Percentiles rank a stretch among this genome's conserved stretches.
Conservation (phyloP, 177 flowering plant genomes). For the Telopea speciosissima region DNA sequence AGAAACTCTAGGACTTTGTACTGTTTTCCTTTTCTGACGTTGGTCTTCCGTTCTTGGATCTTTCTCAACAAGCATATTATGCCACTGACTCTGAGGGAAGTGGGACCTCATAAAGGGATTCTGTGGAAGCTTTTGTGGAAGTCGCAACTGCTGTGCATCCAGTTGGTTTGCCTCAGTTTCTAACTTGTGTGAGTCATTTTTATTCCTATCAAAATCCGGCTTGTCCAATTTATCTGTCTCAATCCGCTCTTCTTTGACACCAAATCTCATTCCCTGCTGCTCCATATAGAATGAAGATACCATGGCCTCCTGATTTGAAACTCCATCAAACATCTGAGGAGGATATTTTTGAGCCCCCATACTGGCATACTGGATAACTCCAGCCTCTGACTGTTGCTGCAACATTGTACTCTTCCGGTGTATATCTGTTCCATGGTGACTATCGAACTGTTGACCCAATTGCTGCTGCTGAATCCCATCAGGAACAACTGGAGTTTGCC, state of each 20-base stretch:
- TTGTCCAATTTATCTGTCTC: conserved; percentile 56
- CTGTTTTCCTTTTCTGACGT: conserved; percentile 61
- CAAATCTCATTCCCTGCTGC: conserved; percentile 45
- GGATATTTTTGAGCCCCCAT: conserved; percentile 47
- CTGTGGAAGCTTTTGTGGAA: conserved; percentile 48
- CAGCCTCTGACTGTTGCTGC: conserved; percentile 51
- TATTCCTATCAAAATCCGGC: conserved; percentile 33
- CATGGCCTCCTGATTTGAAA: conserved; percentile 50
- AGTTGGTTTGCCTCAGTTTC: conserved; percentile 42
- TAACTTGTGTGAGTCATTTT: conserved; percentile 32
- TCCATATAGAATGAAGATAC: conserved; percentile 36
- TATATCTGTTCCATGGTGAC: conserved; percentile 48
- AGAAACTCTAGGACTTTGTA: conserved; percentile 80
- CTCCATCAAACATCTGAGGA: conserved; percentile 55
- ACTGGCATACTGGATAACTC: conserved; percentile 57
- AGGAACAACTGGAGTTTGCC: conserved; percentile 32
- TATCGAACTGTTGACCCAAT: conserved; percentile 39
- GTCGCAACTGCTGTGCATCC: conserved; percentile 47
- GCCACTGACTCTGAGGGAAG: conserved; percentile 55
- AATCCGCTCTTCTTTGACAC: conserved; percentile 59
- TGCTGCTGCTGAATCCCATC: conserved; percentile 60
- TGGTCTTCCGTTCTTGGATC: conserved; percentile 69
- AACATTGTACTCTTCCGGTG: conserved; percentile 58
- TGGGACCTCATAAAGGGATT: conserved; percentile 50
- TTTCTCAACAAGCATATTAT: conserved; percentile 55